A percentile compares a stretch with the other conserved stretches of the same genome.
phyloP scores from a whole-genome alignment of 192 early-diverging fungal genomes.

The Backusella macrospora region DNA sequence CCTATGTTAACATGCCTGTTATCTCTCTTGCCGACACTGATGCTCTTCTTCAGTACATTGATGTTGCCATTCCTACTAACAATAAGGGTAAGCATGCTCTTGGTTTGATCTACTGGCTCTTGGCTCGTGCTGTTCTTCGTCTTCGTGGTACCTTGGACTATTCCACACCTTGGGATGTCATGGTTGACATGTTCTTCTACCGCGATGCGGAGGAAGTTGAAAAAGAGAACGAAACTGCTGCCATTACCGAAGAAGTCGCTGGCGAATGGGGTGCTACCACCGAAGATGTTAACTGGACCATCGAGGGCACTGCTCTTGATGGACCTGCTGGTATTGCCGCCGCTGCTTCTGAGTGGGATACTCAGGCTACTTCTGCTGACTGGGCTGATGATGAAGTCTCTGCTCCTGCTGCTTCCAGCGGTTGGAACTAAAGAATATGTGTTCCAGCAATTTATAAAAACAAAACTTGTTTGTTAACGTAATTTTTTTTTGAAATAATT shows the following conservation, averaged over 20 bases:
- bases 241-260: constrained; percentile 24
- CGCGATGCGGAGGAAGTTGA: constrained; percentile 95
- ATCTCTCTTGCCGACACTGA: constrained; percentile 99
- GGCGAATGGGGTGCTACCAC: constrained; percentile 40
- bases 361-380: constrained; percentile 22
- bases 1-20: constrained; percentile 99
- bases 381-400: constrained; percentile 34
- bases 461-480: not conserved
- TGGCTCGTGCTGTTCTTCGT: constrained; percentile 97
- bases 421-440: constrained; percentile 26
- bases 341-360: constrained; percentile 35
- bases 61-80: constrained; percentile 99
- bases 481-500: not conserved
- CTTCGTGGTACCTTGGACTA: constrained; percentile 91
- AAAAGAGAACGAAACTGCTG: constrained; percentile 84
- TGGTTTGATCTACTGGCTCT: constrained; percentile 94
- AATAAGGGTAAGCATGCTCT: constrained; percentile 99
- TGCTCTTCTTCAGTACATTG: constrained; percentile 90
- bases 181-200: constrained; percentile 99
- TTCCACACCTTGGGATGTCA: constrained; percentile 87
- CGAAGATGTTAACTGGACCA: constrained; percentile 63
- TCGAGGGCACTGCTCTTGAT: constrained; percentile 51
- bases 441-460: not conserved
- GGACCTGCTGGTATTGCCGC: constrained; percentile 42
- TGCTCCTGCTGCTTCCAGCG: constrained; percentile 20